A percentile compares a stretch with the other conserved stretches of the same genome.
Evolutionary conservation across 2,329 filamentous ascomycete genomes (phyloP).

Genomic region (Trichoderma semiorbis): DNA sequence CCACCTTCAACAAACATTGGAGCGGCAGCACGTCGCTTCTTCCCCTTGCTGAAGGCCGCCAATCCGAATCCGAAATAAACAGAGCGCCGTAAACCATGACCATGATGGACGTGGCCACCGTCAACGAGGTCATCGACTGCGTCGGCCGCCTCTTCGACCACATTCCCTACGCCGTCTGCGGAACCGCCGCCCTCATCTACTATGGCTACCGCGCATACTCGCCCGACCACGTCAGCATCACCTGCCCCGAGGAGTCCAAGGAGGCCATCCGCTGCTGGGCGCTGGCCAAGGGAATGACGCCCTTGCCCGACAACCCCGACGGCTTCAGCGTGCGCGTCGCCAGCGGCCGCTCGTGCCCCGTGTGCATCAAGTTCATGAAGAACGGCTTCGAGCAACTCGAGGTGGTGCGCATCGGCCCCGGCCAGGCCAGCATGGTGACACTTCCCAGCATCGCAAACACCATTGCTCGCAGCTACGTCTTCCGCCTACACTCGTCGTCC

Average conservation of each 20-base stretch:
- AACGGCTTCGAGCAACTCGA: slow-evolving; percentile 32
- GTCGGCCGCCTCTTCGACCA: slow-evolving; percentile 40
- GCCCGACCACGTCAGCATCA: slow-evolving; percentile 37
- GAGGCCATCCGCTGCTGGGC: slow-evolving; percentile 43
- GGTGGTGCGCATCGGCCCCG: slow-evolving; percentile 20
- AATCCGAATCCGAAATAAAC: not conserved
- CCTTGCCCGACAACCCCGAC: slow-evolving; percentile 24
- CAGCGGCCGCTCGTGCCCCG: slow-evolving; percentile 29
- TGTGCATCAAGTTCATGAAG: slow-evolving; percentile 36
- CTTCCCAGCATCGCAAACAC: slow-evolving; percentile 35
- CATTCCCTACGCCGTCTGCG: slow-evolving; percentile 46
- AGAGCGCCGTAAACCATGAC: not conserved
- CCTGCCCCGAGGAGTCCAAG: slow-evolving; percentile 37
- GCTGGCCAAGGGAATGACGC: slow-evolving; percentile 31
- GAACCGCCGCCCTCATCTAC: slow-evolving; percentile 42
- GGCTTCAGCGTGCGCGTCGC: slow-evolving; percentile 37
- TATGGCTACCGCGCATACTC: slow-evolving; percentile 38
- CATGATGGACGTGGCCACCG: slow-evolving; percentile 28
- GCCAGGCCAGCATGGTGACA: slow-evolving; percentile 30
- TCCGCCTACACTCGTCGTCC: slow-evolving; percentile 22
- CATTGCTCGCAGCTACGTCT: slow-evolving; percentile 34
- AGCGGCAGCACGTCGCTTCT: not conserved
- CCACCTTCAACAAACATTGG: not conserved
- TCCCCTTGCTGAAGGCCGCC: not conserved
- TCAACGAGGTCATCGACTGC: slow-evolving; percentile 38